phyloP scores from a whole-genome alignment of 2,329 filamentous ascomycete species.

The Colletotrichum simmondsii region DNA sequence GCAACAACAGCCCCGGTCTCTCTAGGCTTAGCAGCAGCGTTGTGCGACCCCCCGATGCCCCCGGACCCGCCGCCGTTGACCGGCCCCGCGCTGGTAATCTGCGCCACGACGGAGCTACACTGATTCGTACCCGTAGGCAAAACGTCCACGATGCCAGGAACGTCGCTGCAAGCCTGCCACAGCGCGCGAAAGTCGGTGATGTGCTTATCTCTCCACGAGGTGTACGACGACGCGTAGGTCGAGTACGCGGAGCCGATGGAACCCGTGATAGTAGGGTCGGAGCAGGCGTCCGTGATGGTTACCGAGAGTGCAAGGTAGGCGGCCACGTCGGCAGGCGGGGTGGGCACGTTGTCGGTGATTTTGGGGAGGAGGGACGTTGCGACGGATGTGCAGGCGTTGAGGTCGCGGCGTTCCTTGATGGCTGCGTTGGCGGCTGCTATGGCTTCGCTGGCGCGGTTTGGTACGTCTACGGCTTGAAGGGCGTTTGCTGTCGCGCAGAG shows the following conservation, averaged over 20 bases:
- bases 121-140: constrained; percentile 16
- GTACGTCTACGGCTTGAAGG: neutral
- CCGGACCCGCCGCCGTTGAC: constrained; percentile 4
- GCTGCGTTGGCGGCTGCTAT: neutral
- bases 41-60: neutral
- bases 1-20: constrained; percentile 24
- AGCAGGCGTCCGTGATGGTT: constrained; percentile 38
- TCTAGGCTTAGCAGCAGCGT: constrained; percentile 12
- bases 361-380: constrained; percentile 35
- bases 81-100: constrained; percentile 27
- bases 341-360: constrained; percentile 38
- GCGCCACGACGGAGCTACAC: constrained; percentile 30
- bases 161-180: constrained; percentile 42
- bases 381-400: constrained; percentile 32
- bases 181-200: constrained; percentile 36
- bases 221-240: constrained; percentile 36
- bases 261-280: constrained; percentile 41
- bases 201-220: constrained; percentile 39
- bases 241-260: constrained; percentile 40
- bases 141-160: constrained; percentile 35
- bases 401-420: constrained; percentile 17
- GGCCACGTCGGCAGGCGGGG: constrained; percentile 32
- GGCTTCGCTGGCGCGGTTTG: constrained; percentile 1
- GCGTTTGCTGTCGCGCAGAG: neutral
- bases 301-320: constrained; percentile 37